Conservation (phyloP, 768 basidiomycete species). For the Tulasnella sp. region DNA sequence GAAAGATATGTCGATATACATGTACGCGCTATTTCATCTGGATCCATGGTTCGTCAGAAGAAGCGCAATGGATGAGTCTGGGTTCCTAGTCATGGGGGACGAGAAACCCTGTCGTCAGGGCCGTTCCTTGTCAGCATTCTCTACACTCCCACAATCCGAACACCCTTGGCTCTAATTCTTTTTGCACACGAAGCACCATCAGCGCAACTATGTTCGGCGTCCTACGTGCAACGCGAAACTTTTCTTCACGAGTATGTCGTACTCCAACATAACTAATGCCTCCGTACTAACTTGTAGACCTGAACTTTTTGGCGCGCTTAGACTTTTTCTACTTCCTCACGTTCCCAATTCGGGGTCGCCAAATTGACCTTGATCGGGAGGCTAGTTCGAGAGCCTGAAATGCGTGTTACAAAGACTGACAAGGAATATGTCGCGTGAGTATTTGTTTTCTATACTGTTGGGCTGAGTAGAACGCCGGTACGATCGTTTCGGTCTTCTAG, state of each 20-base stretch:
- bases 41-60: background rate
- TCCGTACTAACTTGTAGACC: too few species aligned
- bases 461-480: too few species aligned
- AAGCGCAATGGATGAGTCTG: background rate
- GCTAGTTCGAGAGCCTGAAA: constrained; percentile 57
- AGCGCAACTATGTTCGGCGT: too few species aligned
- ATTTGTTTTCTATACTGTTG: too few species aligned
- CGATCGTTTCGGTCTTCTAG: constrained; percentile 28
- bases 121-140: background rate
- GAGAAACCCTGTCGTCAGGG: background rate
- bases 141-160: background rate
- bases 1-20: constrained; percentile 21
- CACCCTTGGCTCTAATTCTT: too few species aligned
- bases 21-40: constrained; percentile 20
- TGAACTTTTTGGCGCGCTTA: background rate
- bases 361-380: constrained; percentile 69
- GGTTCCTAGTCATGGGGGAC: background rate
- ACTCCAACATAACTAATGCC: too few species aligned
- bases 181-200: background rate
- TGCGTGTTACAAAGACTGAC: constrained; percentile 53
- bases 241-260: too few species aligned
- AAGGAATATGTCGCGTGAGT: constrained; percentile 68
- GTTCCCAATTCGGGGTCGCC: constrained; percentile 31
- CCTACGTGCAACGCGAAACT: too few species aligned
- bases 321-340: constrained; percentile 5